A percentile compares a stretch with the other conserved stretches of the same genome.
Conservation (phyloP, 306 rosid species). For the Inga leiocalycina region DNA sequence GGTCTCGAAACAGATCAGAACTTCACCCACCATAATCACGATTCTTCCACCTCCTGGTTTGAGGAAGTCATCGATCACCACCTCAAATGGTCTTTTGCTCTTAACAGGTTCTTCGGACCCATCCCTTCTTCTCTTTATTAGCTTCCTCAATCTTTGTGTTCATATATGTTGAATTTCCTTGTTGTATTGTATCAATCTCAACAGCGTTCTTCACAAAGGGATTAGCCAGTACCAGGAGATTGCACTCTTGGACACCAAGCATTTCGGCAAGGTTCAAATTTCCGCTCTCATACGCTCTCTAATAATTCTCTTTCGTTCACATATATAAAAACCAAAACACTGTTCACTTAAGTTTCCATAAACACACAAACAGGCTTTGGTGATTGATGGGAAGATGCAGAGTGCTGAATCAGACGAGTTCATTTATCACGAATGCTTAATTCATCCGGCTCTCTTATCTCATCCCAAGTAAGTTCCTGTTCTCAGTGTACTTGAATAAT, state of each 20-base stretch:
- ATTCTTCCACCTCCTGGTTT: conserved; percentile 61
- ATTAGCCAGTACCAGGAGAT: conserved; percentile 88
- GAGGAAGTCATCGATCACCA: conserved; percentile 88
- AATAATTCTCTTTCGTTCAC: background rate
- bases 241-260: conserved; percentile 88
- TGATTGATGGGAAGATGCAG: conserved; percentile 99
- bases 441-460: conserved; percentile 79
- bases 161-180: background rate
- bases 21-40: background rate
- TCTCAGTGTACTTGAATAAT: background rate
- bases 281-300: too few relatives aligned
- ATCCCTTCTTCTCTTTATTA: background rate
- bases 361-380: conserved; percentile 54
- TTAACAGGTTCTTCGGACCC: conserved; percentile 56
- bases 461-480: conserved; percentile 70
- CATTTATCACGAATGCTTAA: conserved; percentile 96
- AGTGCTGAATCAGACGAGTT: conserved; percentile 95
- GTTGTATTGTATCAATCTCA: background rate
- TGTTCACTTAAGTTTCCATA: background rate
- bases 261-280: conserved; percentile 84
- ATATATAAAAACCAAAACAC: background rate
- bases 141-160: background rate
- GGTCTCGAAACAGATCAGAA: conserved; percentile 41
- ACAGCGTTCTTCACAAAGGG: conserved; percentile 79
- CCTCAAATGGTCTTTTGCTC: conserved; percentile 91